Percentiles rank a stretch among this genome's conserved stretches.
phyloP scores from a whole-genome alignment of 306 rosid species.

The Potentilla sterilis region DNA sequence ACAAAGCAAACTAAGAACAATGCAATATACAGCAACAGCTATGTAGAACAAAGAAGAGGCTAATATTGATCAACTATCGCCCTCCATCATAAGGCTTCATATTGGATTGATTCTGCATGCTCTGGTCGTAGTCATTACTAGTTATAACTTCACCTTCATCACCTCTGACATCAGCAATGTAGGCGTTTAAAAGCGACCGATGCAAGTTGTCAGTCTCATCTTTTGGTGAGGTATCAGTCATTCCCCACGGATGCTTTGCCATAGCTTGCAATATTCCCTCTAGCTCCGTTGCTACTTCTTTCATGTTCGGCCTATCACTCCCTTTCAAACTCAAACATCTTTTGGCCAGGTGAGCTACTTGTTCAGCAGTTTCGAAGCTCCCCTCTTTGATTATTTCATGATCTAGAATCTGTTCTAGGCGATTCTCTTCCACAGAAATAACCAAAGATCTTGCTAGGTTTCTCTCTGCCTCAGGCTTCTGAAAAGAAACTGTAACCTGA shows the following conservation, averaged over 20 bases:
- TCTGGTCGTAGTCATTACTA: not conserved
- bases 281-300: not conserved
- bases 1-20: too few relatives aligned
- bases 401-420: not conserved
- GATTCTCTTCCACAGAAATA: not conserved
- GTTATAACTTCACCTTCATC: not conserved
- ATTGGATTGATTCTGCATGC: not conserved
- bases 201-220: not conserved
- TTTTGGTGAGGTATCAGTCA: not conserved
- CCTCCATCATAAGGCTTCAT: not conserved
- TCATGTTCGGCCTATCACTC: not conserved
- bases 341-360: not conserved
- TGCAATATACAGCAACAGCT: too few relatives aligned
- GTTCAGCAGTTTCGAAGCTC: not conserved
- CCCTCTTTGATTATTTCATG: not conserved
- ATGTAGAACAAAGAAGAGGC: too few relatives aligned
- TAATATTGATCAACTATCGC: not conserved
- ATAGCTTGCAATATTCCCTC: not conserved
- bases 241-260: not conserved
- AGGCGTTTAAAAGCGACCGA: not conserved
- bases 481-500: not conserved
- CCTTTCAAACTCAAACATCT: constrained; percentile 20
- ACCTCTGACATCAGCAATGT: not conserved
- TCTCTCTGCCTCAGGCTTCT: not conserved
- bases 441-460: not conserved